phyloP scores from a whole-genome alignment of 2,329 filamentous ascomycete species.

The Diaporthe caulivora region DNA sequence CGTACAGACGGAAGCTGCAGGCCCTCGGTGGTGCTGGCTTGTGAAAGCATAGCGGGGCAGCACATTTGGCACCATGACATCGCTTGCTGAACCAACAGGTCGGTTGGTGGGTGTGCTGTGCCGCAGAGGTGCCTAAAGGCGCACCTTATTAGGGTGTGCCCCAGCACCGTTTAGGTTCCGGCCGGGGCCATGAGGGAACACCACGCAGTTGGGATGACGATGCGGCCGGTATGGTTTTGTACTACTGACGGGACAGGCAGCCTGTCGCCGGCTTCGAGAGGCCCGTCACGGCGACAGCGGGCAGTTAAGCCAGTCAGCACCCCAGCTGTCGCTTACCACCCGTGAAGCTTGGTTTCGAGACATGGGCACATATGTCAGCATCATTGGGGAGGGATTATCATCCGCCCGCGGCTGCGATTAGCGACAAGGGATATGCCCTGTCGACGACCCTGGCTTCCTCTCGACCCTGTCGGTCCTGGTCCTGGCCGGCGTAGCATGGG shows the following conservation, averaged over 20 bases:
- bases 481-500: constrained; percentile 23
- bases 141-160: constrained; percentile 1
- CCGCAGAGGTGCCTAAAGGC: constrained; percentile 32
- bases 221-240: constrained; percentile 31
- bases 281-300: constrained; percentile 14
- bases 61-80: constrained; percentile 30
- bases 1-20: constrained; percentile 18
- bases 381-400: constrained; percentile 19
- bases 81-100: constrained; percentile 35
- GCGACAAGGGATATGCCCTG: constrained; percentile 30
- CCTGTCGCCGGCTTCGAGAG: constrained; percentile 7
- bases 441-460: constrained; percentile 7
- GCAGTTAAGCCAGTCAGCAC: constrained; percentile 4
- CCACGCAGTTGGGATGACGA: constrained; percentile 23
- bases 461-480: constrained; percentile 30
- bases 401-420: constrained; percentile 39
- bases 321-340: constrained; percentile 29
- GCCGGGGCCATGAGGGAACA: constrained; percentile 1
- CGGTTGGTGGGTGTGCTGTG: constrained; percentile 34
- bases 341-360: constrained; percentile 17
- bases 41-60: constrained; percentile 28
- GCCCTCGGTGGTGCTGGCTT: not conserved
- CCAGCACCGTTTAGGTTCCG: constrained; percentile 19
- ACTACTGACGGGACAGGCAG: constrained; percentile 15
- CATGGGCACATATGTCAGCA: constrained; percentile 7